Percentiles rank a stretch among this genome's conserved stretches.
These are phyloP conservation scores for Fereydounia khargensis DNA, from an alignment of 1,284 basidiomycete genomes.

Conservation along the genomic window DNA sequence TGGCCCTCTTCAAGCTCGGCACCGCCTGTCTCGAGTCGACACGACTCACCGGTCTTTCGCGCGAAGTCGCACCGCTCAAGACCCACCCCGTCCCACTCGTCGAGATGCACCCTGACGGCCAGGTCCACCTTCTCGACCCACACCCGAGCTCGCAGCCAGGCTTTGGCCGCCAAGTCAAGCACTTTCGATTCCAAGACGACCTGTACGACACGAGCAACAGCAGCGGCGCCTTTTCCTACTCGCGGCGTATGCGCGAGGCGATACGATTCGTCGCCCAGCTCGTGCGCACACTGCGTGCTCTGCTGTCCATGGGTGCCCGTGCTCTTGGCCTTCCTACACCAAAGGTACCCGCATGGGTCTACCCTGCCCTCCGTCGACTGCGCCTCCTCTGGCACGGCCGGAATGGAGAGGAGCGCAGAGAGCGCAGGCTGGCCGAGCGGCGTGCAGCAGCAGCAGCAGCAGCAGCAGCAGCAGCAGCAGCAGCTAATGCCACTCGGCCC, in stretches of 20 bases:
- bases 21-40: slow-evolving; percentile 52
- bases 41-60: slow-evolving; percentile 37
- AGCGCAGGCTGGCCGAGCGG: slow-evolving; percentile 6
- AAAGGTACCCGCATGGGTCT: slow-evolving; percentile 18
- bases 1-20: slow-evolving; percentile 49
- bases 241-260: neutral
- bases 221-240: neutral
- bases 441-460: neutral
- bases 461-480: slow-evolving; percentile 4
- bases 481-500: no score
- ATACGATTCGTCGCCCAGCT: neutral
- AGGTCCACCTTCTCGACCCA: slow-evolving; percentile 13
- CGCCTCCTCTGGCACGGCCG: slow-evolving; percentile 52
- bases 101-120: slow-evolving; percentile 33
- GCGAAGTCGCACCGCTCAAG: slow-evolving; percentile 34
- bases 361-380: slow-evolving; percentile 14
- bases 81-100: slow-evolving; percentile 40
- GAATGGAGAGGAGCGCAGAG: slow-evolving; percentile 41
- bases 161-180: slow-evolving; percentile 26
- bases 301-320: slow-evolving; percentile 1
- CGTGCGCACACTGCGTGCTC: neutral
- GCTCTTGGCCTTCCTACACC: slow-evolving; percentile 14
- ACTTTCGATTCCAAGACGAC: slow-evolving; percentile 25
- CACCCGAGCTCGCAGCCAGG: neutral
- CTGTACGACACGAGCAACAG: no score